Conservation (phyloP, 1,284 basidiomycete species). For the Fistulina hepatica region DNA sequence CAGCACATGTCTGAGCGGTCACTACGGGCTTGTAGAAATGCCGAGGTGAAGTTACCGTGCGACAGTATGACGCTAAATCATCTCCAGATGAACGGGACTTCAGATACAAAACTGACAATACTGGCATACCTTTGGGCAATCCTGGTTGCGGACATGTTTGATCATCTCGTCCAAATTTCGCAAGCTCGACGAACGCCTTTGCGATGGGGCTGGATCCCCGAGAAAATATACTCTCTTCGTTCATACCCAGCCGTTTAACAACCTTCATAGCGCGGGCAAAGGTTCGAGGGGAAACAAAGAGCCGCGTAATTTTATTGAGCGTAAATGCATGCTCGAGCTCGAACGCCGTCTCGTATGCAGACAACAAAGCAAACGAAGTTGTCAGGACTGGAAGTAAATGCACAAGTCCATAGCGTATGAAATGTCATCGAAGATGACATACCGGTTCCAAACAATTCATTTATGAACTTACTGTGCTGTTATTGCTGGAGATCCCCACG, state of each 20-base stretch:
- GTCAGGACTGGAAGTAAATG: slow-evolving; percentile 48
- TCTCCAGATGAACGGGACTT: too few species aligned
- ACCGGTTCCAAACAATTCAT: too few species aligned
- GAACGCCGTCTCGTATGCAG: slow-evolving; percentile 52
- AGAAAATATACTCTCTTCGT: too few species aligned
- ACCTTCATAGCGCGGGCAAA: slow-evolving; percentile 35
- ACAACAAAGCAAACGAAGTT: slow-evolving; percentile 52
- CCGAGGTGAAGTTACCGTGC: slow-evolving; percentile 52
- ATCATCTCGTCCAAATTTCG: too few species aligned
- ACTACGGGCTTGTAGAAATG: slow-evolving; percentile 33
- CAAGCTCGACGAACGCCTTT: too few species aligned
- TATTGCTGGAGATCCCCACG: slow-evolving; percentile 58
- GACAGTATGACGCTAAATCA: slow-evolving; percentile 61
- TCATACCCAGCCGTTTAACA: slow-evolving; percentile 39
- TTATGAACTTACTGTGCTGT: slow-evolving; percentile 46
- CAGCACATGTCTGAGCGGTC: slow-evolving; percentile 18
- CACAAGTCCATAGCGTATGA: slow-evolving; percentile 34
- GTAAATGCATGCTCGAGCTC: slow-evolving; percentile 52
- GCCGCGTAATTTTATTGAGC: slow-evolving; percentile 40
- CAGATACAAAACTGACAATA: too few species aligned
- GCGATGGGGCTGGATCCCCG: too few species aligned
- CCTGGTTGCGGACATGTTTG: too few species aligned
- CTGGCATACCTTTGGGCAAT: too few species aligned
- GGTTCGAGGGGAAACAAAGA: slow-evolving; percentile 50
- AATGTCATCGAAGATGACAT: slow-evolving; percentile 7